Percentiles rank a stretch among this genome's conserved stretches.
Conservation (phyloP, 1,284 basidiomycete genomes). For the Mycena citricolor region DNA sequence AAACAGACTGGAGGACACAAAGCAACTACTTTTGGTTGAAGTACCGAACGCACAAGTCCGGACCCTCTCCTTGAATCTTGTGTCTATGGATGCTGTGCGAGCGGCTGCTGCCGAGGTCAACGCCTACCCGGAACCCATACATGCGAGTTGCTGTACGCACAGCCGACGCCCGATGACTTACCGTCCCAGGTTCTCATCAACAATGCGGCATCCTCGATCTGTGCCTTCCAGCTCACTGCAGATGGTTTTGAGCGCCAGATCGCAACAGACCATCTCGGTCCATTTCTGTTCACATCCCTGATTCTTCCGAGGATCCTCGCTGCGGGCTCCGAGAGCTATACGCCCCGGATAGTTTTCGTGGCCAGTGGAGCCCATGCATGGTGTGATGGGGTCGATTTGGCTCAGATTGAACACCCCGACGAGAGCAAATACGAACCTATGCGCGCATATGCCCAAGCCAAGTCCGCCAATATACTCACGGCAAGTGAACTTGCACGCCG, state of each 20-base stretch:
- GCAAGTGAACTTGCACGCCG: conserved; percentile 12
- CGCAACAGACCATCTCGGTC: conserved; percentile 14
- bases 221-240: conserved; percentile 10
- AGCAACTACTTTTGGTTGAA: no score
- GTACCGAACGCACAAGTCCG: conserved; percentile 5
- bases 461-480: conserved; percentile 18
- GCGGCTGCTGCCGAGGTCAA: conserved; percentile 6
- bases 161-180: background rate
- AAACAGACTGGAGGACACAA: no score
- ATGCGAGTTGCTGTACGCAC: conserved; percentile 4
- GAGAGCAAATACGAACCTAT: conserved; percentile 6
- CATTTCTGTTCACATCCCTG: conserved; percentile 18
- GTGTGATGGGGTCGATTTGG: conserved; percentile 6
- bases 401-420: conserved; percentile 8
- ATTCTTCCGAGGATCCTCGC: conserved; percentile 13
- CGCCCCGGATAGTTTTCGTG: conserved; percentile 11
- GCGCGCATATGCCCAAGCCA: conserved; percentile 14
- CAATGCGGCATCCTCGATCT: conserved; percentile 16
- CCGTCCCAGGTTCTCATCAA: conserved; percentile 14
- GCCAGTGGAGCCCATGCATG: conserved; percentile 15
- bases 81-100: conserved; percentile 6
- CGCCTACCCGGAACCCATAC: conserved; percentile 8
- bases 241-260: conserved; percentile 18
- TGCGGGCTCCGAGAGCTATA: background rate
- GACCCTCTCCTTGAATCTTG: conserved; percentile 1